Conservation (phyloP, 23 red algal genomes). For the Gracilaria gracilis region DNA sequence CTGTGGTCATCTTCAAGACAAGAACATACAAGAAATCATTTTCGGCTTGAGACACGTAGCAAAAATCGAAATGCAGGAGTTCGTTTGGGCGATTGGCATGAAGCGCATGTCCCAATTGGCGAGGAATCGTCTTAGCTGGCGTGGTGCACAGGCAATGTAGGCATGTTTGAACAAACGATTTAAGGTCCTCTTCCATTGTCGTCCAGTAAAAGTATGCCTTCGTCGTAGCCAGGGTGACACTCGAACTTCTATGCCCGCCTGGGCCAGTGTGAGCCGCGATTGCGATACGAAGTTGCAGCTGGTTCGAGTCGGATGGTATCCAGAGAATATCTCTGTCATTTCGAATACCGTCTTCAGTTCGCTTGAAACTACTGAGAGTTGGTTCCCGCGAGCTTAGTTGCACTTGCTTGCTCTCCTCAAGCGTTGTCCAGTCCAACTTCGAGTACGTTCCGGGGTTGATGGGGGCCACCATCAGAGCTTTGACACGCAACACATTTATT, state of each 20-base stretch:
- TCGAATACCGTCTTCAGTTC: too few species aligned
- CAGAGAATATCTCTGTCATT: too few species aligned
- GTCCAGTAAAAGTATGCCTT: neutral
- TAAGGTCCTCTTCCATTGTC: neutral
- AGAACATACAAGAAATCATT: neutral
- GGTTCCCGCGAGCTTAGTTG: too few species aligned
- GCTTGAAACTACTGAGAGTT: too few species aligned
- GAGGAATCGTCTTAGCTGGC: neutral
- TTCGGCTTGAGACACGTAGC: slow-evolving; percentile 1
- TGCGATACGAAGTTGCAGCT: too few species aligned
- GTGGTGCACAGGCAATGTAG: neutral
- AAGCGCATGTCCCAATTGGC: neutral
- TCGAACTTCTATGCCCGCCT: neutral
- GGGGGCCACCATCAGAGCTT: too few species aligned
- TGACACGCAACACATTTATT: too few species aligned
- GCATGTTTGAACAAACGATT: neutral
- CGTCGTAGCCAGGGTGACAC: neutral
- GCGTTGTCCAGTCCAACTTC: too few species aligned
- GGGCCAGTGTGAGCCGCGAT: neutral
- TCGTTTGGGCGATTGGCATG: slow-evolving; percentile 4
- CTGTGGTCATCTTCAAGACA: neutral
- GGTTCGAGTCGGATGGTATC: too few species aligned
- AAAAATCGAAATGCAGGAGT: slow-evolving; percentile 46
- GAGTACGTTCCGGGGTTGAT: too few species aligned
- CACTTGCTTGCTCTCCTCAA: too few species aligned